phyloP scores from a whole-genome alignment of 1,284 basidiomycete species.

The Ganoderma sp. region DNA sequence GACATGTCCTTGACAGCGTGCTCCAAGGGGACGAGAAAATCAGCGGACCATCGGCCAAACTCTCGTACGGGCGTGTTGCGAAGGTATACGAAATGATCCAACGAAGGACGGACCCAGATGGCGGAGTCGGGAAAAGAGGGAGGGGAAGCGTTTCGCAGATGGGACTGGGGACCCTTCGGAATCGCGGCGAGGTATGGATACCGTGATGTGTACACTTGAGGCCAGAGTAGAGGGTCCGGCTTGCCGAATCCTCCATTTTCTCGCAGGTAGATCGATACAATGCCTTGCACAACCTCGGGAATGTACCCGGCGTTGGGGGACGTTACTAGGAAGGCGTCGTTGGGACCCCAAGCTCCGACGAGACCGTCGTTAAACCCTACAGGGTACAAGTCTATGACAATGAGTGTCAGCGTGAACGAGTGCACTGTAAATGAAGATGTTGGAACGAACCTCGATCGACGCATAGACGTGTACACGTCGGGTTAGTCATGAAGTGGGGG shows the following conservation, averaged over 20 bases:
- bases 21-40: neutral
- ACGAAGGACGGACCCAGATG: no score
- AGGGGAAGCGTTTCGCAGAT: no score
- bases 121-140: neutral
- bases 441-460: no score
- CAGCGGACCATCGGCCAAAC: neutral
- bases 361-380: neutral
- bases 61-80: neutral
- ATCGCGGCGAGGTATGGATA: neutral
- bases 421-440: no score
- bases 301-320: neutral
- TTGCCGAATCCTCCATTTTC: neutral
- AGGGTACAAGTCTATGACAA: neutral
- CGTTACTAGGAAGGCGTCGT: neutral
- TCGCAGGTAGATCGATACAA: neutral
- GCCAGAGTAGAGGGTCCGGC: neutral
- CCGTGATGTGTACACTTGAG: neutral
- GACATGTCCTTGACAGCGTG: neutral
- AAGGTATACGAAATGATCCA: neutral
- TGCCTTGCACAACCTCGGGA: neutral
- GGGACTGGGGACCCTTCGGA: neutral
- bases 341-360: neutral
- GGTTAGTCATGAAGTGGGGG: no score
- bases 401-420: no score
- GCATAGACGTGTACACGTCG: no score